Evolutionary conservation across 1,284 basidiomycete species (phyloP).

Genomic region (Marasmius sp.): DNA sequence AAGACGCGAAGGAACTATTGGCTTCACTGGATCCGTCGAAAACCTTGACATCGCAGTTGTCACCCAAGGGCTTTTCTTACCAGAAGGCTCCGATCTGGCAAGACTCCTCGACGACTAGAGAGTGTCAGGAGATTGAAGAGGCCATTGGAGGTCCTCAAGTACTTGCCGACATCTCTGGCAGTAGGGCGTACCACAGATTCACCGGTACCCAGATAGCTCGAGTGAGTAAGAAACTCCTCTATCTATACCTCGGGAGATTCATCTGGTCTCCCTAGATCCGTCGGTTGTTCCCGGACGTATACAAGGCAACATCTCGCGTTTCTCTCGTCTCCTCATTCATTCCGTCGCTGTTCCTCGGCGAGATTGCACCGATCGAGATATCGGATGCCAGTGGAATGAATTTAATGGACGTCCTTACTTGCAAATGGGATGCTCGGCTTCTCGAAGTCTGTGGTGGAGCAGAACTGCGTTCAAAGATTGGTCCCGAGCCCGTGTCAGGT

Average conservation of each 20-base stretch:
- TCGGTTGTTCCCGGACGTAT: conserved; percentile 57
- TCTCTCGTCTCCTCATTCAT: conserved; percentile 85
- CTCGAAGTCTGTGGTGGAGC: conserved; percentile 64
- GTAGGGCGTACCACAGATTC: conserved; percentile 86
- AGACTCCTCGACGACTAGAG: conserved; percentile 80
- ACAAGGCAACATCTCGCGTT: conserved; percentile 68
- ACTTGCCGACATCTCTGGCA: conserved; percentile 78
- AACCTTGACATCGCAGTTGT: conserved; percentile 55
- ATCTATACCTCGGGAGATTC: background rate
- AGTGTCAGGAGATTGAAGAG: conserved; percentile 72
- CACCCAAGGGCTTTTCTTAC: conserved; percentile 69
- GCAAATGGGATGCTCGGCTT: conserved; percentile 68
- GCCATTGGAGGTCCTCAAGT: conserved; percentile 68
- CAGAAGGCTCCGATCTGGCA: conserved; percentile 87
- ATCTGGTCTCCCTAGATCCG: conserved; percentile 46
- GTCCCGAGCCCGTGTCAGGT: conserved; percentile 77
- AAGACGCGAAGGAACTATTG: conserved; percentile 53
- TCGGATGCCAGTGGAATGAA: conserved; percentile 94
- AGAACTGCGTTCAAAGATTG: conserved; percentile 72
- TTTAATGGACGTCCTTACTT: conserved; percentile 69
- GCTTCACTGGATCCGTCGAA: conserved; percentile 51
- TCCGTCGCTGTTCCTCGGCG: conserved; percentile 74
- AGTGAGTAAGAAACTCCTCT: conserved; percentile 36
- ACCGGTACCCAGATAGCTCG: conserved; percentile 85
- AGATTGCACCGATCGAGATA: conserved; percentile 69